Evolutionary conservation across 495 filamentous ascomycete species (phyloP).

Genomic region (Penicillium paradoxum): DNA sequence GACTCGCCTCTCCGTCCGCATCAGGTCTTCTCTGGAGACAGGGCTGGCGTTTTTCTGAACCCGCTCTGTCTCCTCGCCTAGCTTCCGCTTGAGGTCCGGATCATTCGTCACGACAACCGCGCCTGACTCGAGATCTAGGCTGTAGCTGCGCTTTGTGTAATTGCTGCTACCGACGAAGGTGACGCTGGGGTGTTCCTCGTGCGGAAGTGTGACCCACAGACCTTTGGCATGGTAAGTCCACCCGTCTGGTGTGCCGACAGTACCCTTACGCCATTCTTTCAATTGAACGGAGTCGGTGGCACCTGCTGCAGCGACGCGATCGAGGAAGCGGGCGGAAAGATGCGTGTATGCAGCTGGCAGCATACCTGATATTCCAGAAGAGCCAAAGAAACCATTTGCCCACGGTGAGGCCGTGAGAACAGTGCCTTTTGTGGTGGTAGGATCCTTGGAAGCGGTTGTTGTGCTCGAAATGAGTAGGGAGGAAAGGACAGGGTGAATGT

Average conservation of each 20-base stretch:
- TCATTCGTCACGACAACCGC: slow-evolving; percentile 79
- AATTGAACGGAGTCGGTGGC: slow-evolving; percentile 64
- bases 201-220: slow-evolving; percentile 78
- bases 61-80: slow-evolving; percentile 74
- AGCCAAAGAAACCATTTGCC: slow-evolving; percentile 95
- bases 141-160: slow-evolving; percentile 91
- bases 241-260: slow-evolving; percentile 69
- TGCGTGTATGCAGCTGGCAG: slow-evolving; percentile 89
- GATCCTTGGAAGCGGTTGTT: slow-evolving; percentile 25
- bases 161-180: slow-evolving; percentile 88
- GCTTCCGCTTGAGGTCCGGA: slow-evolving; percentile 60
- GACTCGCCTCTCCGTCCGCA: slow-evolving; percentile 73
- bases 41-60: slow-evolving; percentile 64
- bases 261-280: slow-evolving; percentile 84
- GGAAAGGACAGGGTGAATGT: slow-evolving; percentile 79
- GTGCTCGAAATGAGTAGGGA: slow-evolving; percentile 66
- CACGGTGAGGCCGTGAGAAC: slow-evolving; percentile 90
- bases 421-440: slow-evolving; percentile 56
- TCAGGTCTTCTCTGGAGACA: slow-evolving; percentile 70
- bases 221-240: slow-evolving; percentile 99
- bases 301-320: slow-evolving; percentile 53
- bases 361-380: slow-evolving; percentile 80
- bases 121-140: slow-evolving; percentile 84
- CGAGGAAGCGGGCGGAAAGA: slow-evolving; percentile 76
- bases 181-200: slow-evolving; percentile 58